Percentiles rank a stretch among this genome's conserved stretches.
Evolutionary conservation across 495 filamentous ascomycete species (phyloP).

Genomic region (Emericellopsis terricola): DNA sequence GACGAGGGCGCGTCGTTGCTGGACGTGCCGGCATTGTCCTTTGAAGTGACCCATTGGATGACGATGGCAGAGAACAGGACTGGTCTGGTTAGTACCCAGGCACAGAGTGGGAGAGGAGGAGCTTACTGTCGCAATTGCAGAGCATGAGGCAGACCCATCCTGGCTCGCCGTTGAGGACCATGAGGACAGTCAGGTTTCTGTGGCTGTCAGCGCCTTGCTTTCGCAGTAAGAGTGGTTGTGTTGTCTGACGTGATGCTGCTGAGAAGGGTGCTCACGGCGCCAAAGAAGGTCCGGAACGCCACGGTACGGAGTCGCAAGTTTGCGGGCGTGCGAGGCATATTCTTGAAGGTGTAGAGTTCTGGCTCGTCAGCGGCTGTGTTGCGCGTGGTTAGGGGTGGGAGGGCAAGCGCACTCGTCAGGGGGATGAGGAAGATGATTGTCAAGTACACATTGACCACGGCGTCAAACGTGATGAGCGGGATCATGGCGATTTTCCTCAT

Average conservation of each 20-base stretch:
- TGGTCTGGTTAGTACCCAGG: too few relatives aligned
- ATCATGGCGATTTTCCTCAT: slow-evolving; percentile 30
- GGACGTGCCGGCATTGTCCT: slow-evolving; percentile 15
- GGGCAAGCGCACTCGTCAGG: slow-evolving; percentile 17
- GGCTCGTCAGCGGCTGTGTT: not conserved
- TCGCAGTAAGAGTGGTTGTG: not conserved
- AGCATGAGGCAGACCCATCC: slow-evolving; percentile 39
- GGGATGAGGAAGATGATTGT: slow-evolving; percentile 31
- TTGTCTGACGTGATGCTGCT: slow-evolving; percentile 27
- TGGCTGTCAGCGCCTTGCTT: too few relatives aligned
- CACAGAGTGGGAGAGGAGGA: not conserved
- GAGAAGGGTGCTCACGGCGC: slow-evolving; percentile 25
- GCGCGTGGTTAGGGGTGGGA: not conserved
- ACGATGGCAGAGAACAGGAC: slow-evolving; percentile 33
- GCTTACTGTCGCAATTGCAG: slow-evolving; percentile 34
- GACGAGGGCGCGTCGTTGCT: slow-evolving; percentile 5
- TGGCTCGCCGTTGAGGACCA: slow-evolving; percentile 31
- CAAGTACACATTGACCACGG: slow-evolving; percentile 33
- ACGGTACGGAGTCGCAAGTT: slow-evolving; percentile 18
- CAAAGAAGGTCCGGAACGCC: slow-evolving; percentile 29
- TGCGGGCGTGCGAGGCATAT: slow-evolving; percentile 12
- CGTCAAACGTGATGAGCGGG: slow-evolving; percentile 30
- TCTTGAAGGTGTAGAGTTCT: slow-evolving; percentile 24
- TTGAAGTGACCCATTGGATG: slow-evolving; percentile 35
- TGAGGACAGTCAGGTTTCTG: slow-evolving; percentile 34